These are phyloP conservation scores for Penicillium hesseltinei DNA, from an alignment of 2,329 filamentous ascomycete genomes.

Conservation along the genomic window DNA sequence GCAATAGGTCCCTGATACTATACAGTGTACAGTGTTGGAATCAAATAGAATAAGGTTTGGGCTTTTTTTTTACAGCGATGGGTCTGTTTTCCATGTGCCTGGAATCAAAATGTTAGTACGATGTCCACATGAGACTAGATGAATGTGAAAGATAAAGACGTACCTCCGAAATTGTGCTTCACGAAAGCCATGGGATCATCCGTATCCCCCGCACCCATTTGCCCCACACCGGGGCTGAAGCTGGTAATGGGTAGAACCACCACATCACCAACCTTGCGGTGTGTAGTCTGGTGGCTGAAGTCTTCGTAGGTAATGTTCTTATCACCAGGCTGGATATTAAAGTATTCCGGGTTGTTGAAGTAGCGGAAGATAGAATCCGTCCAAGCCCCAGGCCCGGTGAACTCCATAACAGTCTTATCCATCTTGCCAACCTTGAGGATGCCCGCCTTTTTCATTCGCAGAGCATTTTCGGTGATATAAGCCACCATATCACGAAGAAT, in stretches of 20 bases:
- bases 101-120: constrained; percentile 12
- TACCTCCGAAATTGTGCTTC: constrained; percentile 93
- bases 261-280: constrained; percentile 89
- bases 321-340: constrained; percentile 67
- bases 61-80: constrained; percentile 27
- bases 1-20: background rate
- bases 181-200: constrained; percentile 97
- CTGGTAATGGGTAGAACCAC: constrained; percentile 93
- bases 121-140: background rate
- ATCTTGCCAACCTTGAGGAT: constrained; percentile 59
- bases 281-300: constrained; percentile 80
- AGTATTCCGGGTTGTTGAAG: constrained; percentile 88
- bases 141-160: background rate
- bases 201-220: constrained; percentile 85
- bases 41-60: background rate
- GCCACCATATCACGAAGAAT: constrained; percentile 83
- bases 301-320: constrained; percentile 78
- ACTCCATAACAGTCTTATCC: constrained; percentile 81
- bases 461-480: constrained; percentile 77
- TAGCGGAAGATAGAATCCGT: constrained; percentile 89
- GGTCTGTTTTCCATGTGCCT: constrained; percentile 42
- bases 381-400: constrained; percentile 92
- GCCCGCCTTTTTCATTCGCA: constrained; percentile 68
- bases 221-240: constrained; percentile 90
- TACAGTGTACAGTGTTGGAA: background rate